phyloP scores from a whole-genome alignment of 176 grass and related monocot genomes.

The Rhipidocladum racemiflorum region DNA sequence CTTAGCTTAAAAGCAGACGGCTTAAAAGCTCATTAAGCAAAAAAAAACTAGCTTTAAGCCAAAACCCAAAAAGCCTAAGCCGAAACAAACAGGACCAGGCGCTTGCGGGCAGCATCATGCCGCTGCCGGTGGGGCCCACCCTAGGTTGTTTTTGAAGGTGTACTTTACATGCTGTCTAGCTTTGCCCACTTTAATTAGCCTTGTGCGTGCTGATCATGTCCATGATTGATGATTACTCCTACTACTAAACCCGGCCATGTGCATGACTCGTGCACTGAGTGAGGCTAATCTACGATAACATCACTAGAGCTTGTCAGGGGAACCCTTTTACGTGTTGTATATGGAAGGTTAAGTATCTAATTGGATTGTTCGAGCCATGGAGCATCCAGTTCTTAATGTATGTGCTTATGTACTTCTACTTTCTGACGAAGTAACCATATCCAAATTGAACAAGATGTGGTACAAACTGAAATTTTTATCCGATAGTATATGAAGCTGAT shows the following conservation, averaged over 20 bases:
- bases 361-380: no score
- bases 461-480: no score
- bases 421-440: no score
- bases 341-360: neutral
- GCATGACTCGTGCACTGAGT: neutral
- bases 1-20: no score
- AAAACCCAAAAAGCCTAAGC: no score
- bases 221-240: neutral
- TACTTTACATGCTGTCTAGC: constrained; percentile 3
- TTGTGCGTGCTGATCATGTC: neutral
- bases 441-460: no score
- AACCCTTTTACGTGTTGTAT: neutral
- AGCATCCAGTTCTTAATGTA: no score
- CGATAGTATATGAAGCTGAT: no score
- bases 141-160: neutral
- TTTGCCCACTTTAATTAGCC: neutral
- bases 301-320: neutral
- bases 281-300: neutral
- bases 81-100: no score
- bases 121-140: constrained; percentile 12
- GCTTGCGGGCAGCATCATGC: neutral
- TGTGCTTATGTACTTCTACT: no score
- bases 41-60: no score
- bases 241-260: neutral
- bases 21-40: no score